Base-by-base conservation (phyloP, 1,139 yeast species). In the Yamadazyma triangularis region DNA sequence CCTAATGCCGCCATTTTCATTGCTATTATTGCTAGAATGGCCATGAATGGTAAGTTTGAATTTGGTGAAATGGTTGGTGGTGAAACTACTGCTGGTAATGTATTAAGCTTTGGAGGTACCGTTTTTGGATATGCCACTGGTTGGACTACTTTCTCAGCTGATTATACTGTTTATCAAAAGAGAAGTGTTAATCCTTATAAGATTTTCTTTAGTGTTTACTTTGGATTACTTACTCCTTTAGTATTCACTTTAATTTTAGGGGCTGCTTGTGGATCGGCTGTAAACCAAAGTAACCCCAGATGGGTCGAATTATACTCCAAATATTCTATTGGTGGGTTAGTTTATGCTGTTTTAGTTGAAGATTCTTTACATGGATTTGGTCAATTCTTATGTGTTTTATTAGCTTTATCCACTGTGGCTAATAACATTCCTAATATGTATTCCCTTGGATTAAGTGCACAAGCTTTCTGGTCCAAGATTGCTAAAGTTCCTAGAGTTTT, bases 391-490 rank as follows among this genome's bases (percentile, higher is more conserved):
- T 77, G 88, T 61, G 95, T 87, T 24, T 32, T 87, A 12, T 63
- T 87, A 40, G 86, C 93, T 11, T 60, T 87, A 44, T 83, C 94
- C 23, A 84, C 94, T 27, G 79, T 87, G 34, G 84, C 95, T 44
- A 86, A 86, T 70, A 86, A 86, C 63, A 75, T 85, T 53, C 95
- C 95, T 51, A 87, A 86, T 65, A 79, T 86, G 79, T 87, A 87
- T 67, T 84, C 95, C 13, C 73, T 85, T 49, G 88, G 86, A 16
- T 67, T 87, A 44, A 78, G 87, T 42, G 85, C 86, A 15, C 95
- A 86, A 64, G 76, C 93, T 14, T 65, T 83, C 43, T 82, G 88
- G 84, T 71, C 80, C 28, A 73, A 72, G 38, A 70, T 86, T 49
- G 64, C 76, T 30, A 71, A 65, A 50, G 66, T 87, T 33, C 96